phyloP scores from a whole-genome alignment of 192 early-diverging fungal species.

The Coemansia sp. region DNA sequence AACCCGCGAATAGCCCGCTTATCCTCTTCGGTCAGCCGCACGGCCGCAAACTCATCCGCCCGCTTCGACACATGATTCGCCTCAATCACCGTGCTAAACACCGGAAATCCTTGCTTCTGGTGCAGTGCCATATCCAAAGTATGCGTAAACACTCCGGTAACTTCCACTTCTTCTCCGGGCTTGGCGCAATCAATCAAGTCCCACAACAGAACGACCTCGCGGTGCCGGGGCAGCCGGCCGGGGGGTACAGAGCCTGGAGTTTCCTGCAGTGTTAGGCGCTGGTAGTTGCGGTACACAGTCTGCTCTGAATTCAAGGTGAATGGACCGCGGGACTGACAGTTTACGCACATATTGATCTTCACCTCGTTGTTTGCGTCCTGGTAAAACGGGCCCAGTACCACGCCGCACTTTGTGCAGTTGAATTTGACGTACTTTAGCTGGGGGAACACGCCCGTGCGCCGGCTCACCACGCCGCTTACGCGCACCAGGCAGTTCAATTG shows the following conservation, averaged over 20 bases:
- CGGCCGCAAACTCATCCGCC: constrained; percentile 68
- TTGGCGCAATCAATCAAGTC: constrained; percentile 63
- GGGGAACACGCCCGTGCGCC: constrained; percentile 93
- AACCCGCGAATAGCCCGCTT: constrained; percentile 60
- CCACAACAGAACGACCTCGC: constrained; percentile 70
- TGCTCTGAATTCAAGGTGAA: constrained; percentile 90
- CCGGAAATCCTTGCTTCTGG: constrained; percentile 76
- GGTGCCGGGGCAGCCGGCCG: constrained; percentile 89
- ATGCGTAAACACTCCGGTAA: constrained; percentile 75
- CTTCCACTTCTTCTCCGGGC: constrained; percentile 86
- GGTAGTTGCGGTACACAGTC: constrained; percentile 97
- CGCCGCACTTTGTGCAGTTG: constrained; percentile 91
- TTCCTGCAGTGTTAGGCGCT: constrained; percentile 94
- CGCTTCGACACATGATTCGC: constrained; percentile 84
- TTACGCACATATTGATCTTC: constrained; percentile 75
- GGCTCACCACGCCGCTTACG: constrained; percentile 88
- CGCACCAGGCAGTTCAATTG: constrained; percentile 91
- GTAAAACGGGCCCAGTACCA: constrained; percentile 87
- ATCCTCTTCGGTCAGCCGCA: constrained; percentile 60
- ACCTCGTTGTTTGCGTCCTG: constrained; percentile 91
- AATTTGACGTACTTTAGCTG: constrained; percentile 97
- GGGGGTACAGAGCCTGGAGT: constrained; percentile 92
- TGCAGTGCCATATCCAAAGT: constrained; percentile 58
- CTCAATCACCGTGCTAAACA: constrained; percentile 86
- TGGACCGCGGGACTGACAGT: constrained; percentile 89